phyloP scores from a whole-genome alignment of 257 asterid genomes.

The Solanum sitiens region DNA sequence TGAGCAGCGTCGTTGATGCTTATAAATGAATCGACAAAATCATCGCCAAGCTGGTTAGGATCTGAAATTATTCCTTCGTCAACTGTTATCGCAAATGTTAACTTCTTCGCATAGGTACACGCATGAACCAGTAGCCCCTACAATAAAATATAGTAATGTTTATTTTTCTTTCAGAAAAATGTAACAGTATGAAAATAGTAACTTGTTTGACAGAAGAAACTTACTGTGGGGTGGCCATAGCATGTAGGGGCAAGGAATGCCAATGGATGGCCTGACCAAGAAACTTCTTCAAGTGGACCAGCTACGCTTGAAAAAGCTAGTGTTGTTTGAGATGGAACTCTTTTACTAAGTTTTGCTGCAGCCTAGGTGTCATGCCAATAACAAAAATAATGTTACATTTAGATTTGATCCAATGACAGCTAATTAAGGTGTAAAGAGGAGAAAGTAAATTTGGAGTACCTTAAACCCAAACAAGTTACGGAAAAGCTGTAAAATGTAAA shows the following conservation, averaged over 20 bases:
- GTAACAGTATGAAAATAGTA: not conserved
- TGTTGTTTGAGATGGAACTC: not conserved
- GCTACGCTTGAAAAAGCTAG: not conserved
- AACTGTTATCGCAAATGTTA: not conserved
- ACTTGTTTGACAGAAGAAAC: not conserved
- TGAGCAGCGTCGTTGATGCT: not conserved
- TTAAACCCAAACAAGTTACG: not conserved
- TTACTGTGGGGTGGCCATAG: not conserved
- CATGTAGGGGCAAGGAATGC: not conserved
- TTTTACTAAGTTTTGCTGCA: not conserved
- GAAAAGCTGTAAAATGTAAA: not conserved
- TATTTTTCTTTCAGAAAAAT: not conserved
- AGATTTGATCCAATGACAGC: too few species aligned
- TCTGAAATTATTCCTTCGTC: not conserved
- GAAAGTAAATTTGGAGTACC: not conserved
- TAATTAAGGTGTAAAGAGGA: not conserved
- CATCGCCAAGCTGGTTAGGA: not conserved
- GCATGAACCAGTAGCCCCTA: not conserved
- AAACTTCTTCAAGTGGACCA: not conserved
- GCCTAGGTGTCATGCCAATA: not conserved
- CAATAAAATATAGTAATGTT: not conserved
- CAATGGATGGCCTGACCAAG: not conserved
- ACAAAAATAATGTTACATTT: too few species aligned
- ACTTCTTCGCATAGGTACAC: not conserved
- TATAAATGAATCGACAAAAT: not conserved